These are phyloP conservation scores for Neurospora pannonica DNA, from an alignment of 495 filamentous ascomycete species.

Conservation along the genomic window DNA sequence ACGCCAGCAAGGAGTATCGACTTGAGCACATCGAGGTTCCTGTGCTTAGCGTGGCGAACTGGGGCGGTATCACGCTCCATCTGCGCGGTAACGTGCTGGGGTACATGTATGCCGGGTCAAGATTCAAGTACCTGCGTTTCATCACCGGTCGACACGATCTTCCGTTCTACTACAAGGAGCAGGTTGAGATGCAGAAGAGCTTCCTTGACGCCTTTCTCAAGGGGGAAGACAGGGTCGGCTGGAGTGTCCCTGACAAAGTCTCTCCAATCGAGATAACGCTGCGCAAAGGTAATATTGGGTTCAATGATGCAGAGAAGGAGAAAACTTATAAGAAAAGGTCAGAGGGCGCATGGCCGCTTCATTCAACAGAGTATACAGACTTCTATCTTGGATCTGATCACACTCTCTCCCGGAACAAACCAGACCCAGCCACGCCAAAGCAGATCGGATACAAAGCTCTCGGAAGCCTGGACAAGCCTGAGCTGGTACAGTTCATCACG, in stretches of 20 bases:
- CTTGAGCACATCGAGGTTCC: constrained; percentile 55
- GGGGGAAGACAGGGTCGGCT: constrained; percentile 49
- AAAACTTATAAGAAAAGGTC: constrained; percentile 38
- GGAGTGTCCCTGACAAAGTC: constrained; percentile 43
- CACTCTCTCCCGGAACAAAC: constrained; percentile 20
- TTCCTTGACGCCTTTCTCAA: constrained; percentile 63
- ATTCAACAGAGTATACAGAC: constrained; percentile 48
- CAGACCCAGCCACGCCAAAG: constrained; percentile 4
- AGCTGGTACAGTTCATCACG: constrained; percentile 44
- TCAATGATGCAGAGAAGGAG: constrained; percentile 50
- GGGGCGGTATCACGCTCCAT: constrained; percentile 55
- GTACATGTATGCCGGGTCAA: constrained; percentile 47
- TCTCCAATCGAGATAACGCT: constrained; percentile 48
- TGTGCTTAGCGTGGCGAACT: constrained; percentile 53
- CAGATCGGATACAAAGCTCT: constrained; percentile 48
- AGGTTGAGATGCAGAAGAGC: constrained; percentile 53
- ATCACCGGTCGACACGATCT: constrained; percentile 62
- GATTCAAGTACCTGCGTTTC: constrained; percentile 56
- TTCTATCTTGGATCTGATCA: constrained; percentile 41
- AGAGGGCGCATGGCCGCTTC: constrained; percentile 56
- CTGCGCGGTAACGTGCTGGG: constrained; percentile 58
- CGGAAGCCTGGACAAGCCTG: constrained; percentile 37
- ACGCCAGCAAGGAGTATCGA: constrained; percentile 50
- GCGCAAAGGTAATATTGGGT: constrained; percentile 53
- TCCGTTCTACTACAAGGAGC: constrained; percentile 59